Evolutionary conservation across 371 early-diverging fungal genomes (phyloP), one percentile per base, ranked within the genome.

Genomic region (Mortierella sp.): DNA sequence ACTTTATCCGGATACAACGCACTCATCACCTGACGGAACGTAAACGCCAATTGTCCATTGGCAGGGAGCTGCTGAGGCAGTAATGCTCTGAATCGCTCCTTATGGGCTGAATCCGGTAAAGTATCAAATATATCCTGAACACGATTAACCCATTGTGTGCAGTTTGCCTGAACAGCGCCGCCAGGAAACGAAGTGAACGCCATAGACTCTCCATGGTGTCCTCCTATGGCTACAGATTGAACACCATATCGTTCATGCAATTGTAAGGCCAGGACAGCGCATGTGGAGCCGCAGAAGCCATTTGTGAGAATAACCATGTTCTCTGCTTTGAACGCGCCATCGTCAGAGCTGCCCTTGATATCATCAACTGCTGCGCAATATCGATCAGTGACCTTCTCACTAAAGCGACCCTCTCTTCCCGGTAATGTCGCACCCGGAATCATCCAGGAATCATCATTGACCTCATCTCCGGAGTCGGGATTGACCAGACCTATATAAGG

Each of bases 161-260:
- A 69, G 32, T 75, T 75, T 27, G 65, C 69, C 24, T 75, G 76
- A 31, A 75, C 76, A 19, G 76, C 76, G 1, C 76, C 76, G 17
- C 76, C 76, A 2, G 76, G 76, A 28, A 75, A 75, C 2, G 76
- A 75, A 0, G 59, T 60, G 24, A 75, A 75, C n/a, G 47, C 42
- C 76, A 75, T 75, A 0, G 69, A 57, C 27, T 75, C 47, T 39
- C 64, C 76, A 34, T 75, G 76, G 34, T 64, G 65, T 3, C 76
- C 76, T 24, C 75, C 76, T 26, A 69, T 52, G 4, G 76, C 51
- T 14, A 68, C 50, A 9, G 76, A 68, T 4, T 57, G 64, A 3
- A 75, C 61, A 4, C 64, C 54, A 21, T 75, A 64, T 1, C 76
- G 76, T 17, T 75, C 76, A 12, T 69, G 69, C 43, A 75, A 26